Percentiles rank a stretch among this genome's conserved stretches.
Conservation (phyloP, 75 land plant genomes). For the Cupressus sempervirens region DNA sequence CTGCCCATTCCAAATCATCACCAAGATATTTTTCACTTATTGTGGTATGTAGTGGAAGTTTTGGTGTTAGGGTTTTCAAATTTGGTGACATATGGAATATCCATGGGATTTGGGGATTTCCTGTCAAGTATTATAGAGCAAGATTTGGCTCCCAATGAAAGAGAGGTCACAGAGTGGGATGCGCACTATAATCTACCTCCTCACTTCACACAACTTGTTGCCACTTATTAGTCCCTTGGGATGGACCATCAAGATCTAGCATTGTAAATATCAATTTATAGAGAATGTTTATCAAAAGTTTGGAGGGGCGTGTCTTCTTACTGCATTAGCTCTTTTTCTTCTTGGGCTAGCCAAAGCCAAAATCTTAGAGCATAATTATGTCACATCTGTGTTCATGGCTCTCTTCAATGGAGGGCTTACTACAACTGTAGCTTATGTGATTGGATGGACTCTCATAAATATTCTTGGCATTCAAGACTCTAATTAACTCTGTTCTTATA, state of each 20-base stretch:
- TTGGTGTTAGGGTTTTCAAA: conserved; percentile 67
- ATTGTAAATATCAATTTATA: conserved; percentile 18
- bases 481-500: no score
- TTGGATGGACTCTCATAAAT: conserved; percentile 48
- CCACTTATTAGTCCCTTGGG: conserved; percentile 43
- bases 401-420: conserved; percentile 57
- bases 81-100: conserved; percentile 67
- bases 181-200: conserved; percentile 20
- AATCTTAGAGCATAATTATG: conserved; percentile 43
- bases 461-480: conserved; percentile 31
- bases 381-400: conserved; percentile 23
- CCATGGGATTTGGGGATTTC: conserved; percentile 68
- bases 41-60: conserved; percentile 46
- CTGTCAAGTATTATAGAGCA: conserved; percentile 52
- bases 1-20: conserved; percentile 36
- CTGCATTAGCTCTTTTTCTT: conserved; percentile 42
- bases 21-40: not conserved
- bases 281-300: conserved; percentile 41
- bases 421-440: conserved; percentile 44
- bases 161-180: conserved; percentile 42
- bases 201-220: conserved; percentile 26
- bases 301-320: conserved; percentile 42
- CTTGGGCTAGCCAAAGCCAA: conserved; percentile 62
- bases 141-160: conserved; percentile 39
- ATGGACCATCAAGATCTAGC: conserved; percentile 41